A percentile compares a stretch with the other conserved stretches of the same genome.
phyloP scores from a whole-genome alignment of 768 basidiomycete genomes.

The Suillus placidus region DNA sequence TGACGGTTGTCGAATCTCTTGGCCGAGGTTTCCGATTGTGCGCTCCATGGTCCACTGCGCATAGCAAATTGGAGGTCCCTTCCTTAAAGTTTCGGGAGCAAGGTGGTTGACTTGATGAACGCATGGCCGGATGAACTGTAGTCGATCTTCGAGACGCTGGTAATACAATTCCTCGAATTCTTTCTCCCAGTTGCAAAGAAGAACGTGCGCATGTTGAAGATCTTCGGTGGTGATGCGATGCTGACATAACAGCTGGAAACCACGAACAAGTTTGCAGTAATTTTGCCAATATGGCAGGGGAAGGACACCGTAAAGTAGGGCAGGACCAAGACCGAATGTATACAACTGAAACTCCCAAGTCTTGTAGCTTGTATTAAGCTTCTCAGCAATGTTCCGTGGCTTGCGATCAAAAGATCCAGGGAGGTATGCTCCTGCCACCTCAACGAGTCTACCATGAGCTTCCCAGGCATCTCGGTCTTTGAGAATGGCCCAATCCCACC shows the following conservation, averaged over 20 bases:
- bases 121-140: slow-evolving; percentile 36
- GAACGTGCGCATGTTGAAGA: slow-evolving; percentile 15
- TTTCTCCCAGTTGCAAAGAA: slow-evolving; percentile 23
- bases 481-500: background rate
- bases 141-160: slow-evolving; percentile 21
- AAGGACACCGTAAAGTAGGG: slow-evolving; percentile 20
- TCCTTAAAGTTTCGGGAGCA: slow-evolving; percentile 17
- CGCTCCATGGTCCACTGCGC: slow-evolving; percentile 34
- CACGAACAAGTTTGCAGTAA: slow-evolving; percentile 26
- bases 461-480: background rate
- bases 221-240: slow-evolving; percentile 16
- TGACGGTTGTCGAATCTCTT: slow-evolving; percentile 25
- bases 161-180: slow-evolving; percentile 35
- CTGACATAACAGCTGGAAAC: slow-evolving; percentile 23
- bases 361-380: slow-evolving; percentile 27
- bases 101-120: slow-evolving; percentile 34
- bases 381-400: slow-evolving; percentile 20
- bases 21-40: slow-evolving; percentile 28
- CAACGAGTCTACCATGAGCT: too few species aligned
- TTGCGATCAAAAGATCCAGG: slow-evolving; percentile 7
- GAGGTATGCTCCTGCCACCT: background rate
- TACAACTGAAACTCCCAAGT: slow-evolving; percentile 25
- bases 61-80: slow-evolving; percentile 24
- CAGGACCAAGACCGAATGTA: slow-evolving; percentile 23
- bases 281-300: slow-evolving; percentile 21